Base-by-base conservation (phyloP, 352 stramenopile species). In the Pythium brachiatum region DNA sequence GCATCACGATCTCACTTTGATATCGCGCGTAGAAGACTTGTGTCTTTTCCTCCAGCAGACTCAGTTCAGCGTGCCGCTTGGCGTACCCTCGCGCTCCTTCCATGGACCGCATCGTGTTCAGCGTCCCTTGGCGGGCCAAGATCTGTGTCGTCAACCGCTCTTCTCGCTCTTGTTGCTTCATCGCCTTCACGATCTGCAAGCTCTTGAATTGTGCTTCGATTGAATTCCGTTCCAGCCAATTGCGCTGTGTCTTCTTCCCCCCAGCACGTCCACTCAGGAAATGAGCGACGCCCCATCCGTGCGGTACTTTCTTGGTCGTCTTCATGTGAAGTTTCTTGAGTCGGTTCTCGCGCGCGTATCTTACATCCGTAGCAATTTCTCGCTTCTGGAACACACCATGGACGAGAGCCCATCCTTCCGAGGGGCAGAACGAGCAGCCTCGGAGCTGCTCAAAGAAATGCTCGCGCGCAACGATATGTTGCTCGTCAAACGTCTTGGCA, bases 261-360 rank as follows among this genome's bases (percentile, higher is more conserved):
- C 57, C 69, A 7, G 68, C 71, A 48, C 68, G 60, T 0, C 79
- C 82, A 0, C 73, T 80, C 25, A 94, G 34, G 53, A 94, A 88
- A 53, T 91, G 83, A 4, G 85, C 85, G 7, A 94, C 79, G 16
- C 83, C 85, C 81, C 81, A 94, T 15, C 85, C 85, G 26, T 94
- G 85, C 2, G 85, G 83, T 2, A 94, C 76, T 20, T 70, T 66
- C 50, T 55, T 65, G 0, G 51, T 64, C 23, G 18, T 52, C 23
- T 60, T 65, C 46, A 66, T 72, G 15, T 41, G 53, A 20, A 55
- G 1, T 20, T 62, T 64, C 25, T 62, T 64, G 41, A 63, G 8
- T 13, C 66, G 60, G 20, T 68, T 69, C 27, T 69, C 60, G 18
- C 36, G 21, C 11, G 36, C 48, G 36, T 65, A 68, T 1, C 39